Percentiles rank a stretch among this genome's conserved stretches.
Evolutionary conservation across 2,329 filamentous ascomycete species (phyloP).

Genomic region (Cercospora sp.): DNA sequence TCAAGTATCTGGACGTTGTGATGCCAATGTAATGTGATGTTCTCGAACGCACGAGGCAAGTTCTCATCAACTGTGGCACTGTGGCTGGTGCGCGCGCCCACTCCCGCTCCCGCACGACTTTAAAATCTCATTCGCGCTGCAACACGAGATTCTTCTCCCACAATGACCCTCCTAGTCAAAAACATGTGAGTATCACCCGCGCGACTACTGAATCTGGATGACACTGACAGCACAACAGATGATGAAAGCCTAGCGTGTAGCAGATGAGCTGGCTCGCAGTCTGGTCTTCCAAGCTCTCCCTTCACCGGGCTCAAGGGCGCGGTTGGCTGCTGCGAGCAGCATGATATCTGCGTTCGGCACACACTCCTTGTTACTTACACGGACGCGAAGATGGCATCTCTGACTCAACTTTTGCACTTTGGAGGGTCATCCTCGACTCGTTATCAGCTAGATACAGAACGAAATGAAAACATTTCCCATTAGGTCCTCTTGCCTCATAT

Average conservation of each 20-base stretch:
- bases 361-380: slow-evolving; percentile 93
- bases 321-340: slow-evolving; percentile 66
- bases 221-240: slow-evolving; percentile 60
- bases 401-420: slow-evolving; percentile 57
- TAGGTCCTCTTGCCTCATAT: background rate
- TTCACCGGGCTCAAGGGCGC: slow-evolving; percentile 86
- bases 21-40: background rate
- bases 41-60: background rate
- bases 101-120: background rate
- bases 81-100: background rate
- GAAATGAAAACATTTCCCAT: background rate
- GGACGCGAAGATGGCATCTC: slow-evolving; percentile 97
- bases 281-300: slow-evolving; percentile 76
- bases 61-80: background rate
- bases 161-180: slow-evolving; percentile 99
- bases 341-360: slow-evolving; percentile 99
- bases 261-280: slow-evolving; percentile 76
- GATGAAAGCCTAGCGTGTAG: slow-evolving; percentile 99
- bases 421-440: slow-evolving; percentile 11
- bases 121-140: slow-evolving; percentile 15
- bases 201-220: background rate
- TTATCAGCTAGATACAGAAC: background rate
- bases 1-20: slow-evolving; percentile 22
- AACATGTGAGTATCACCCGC: slow-evolving; percentile 68
- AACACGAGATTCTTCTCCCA: slow-evolving; percentile 50